These are phyloP conservation scores for Entomophthora muscae DNA, from an alignment of 371 early-diverging fungal genomes.

Conservation along the genomic window DNA sequence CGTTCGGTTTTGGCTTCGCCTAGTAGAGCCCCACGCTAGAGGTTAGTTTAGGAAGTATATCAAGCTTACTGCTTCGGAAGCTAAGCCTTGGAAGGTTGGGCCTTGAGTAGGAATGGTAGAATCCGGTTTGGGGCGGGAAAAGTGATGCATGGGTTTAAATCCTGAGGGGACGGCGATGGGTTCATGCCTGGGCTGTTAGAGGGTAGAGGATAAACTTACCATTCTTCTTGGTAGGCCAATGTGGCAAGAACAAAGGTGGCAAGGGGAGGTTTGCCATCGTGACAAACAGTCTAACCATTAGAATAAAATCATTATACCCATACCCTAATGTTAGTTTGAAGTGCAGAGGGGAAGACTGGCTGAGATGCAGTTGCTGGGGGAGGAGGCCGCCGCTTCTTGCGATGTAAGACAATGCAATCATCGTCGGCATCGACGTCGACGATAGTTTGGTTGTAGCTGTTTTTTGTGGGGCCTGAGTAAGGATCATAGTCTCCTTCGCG, in stretches of 20 bases:
- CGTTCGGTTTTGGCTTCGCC: slow-evolving; percentile 22
- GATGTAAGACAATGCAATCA: slow-evolving; percentile 10
- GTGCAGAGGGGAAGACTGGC: not conserved
- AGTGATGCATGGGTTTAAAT: slow-evolving; percentile 27
- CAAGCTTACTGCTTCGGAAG: not conserved
- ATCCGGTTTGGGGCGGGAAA: slow-evolving; percentile 7
- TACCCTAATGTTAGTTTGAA: not conserved
- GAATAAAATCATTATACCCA: not conserved
- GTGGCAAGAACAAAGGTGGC: slow-evolving; percentile 30
- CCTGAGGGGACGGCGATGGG: slow-evolving; percentile 34
- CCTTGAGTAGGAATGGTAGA: not conserved
- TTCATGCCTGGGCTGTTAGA: slow-evolving; percentile 17
- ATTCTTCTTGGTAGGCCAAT: slow-evolving; percentile 23
- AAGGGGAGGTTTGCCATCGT: slow-evolving; percentile 39
- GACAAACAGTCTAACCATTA: slow-evolving; percentile 10
- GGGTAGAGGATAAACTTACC: slow-evolving; percentile 16
- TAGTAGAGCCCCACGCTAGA: slow-evolving; percentile 9
- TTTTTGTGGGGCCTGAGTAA: not conserved
- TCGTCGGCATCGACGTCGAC: slow-evolving; percentile 16
- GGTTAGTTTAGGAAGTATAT: not conserved
- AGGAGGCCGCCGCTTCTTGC: slow-evolving; percentile 6
- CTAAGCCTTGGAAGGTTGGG: not conserved
- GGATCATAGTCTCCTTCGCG: not conserved
- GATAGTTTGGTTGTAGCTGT: not conserved
- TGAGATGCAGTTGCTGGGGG: not conserved